Base-by-base conservation (phyloP, 2,329 filamentous ascomycete genomes). In the Venturia nashicola region DNA sequence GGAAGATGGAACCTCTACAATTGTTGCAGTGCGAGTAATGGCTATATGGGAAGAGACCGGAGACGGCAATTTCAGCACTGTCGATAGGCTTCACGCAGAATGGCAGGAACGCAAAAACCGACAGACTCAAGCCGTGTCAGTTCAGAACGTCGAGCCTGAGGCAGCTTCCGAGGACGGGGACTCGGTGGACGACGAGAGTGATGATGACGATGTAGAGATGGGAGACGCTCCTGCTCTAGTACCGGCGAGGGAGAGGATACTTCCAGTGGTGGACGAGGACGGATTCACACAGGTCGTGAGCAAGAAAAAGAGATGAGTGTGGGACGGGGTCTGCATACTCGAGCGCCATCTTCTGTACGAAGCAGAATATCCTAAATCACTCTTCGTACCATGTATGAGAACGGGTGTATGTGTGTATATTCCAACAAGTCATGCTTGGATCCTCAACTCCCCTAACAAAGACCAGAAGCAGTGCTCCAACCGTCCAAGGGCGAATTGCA, bases 1-100 rank as follows among this genome's bases (percentile, higher is more conserved):
- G 36, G 94, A 97, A 71, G 94, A 99, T 74, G 92, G 91, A 69
- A 93, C 87, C 59, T 89, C 86, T 42, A 85, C 83, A 62, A 83
- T 87, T 64, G 84, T 96, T 7, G 91, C 91, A 11, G 79, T 80
- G 65, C 81, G 86, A 69, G 89, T 97, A 65, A 76, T 95, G 73
- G 80, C 81, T 62, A 77, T 93, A 67, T 81, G 86, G 70, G 79
- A 79, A 65, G 82, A 89, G 71, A 85, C 86, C 70, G 78, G 80
- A 65, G 81, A 83, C 66, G 88, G 89, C 18, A 80, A 86, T 64
- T 87, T 88, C 67, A 79, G 78, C n/a, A 82, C 82, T 66, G 83
- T 91, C 62, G 81, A 85, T 67, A 78, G 77, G 66, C 76, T 94
- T 77, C 84, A 84, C 69, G 76, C 78, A 70, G 80, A 82, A 68